Evolutionary conservation across 169 alveolate genomes (phyloP).

Genomic region (Eimeria brunetti): DNA sequence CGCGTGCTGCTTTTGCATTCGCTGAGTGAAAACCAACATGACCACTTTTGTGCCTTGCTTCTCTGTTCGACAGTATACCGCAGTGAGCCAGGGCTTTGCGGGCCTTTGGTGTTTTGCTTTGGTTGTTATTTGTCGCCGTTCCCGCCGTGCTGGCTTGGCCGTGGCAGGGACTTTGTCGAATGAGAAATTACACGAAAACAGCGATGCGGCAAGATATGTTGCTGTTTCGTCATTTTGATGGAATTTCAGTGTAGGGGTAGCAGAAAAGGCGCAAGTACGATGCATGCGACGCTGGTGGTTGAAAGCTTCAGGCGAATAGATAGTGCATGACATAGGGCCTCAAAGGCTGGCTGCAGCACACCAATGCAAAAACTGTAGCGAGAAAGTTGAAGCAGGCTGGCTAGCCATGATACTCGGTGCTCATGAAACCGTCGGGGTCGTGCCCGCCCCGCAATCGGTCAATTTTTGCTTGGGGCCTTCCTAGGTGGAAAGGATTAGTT

Average conservation of each 20-base stretch:
- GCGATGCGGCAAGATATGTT: background rate
- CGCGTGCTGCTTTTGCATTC: background rate
- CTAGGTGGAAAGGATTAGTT: background rate
- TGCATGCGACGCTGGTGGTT: background rate
- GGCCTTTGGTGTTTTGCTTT: background rate
- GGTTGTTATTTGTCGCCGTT: conserved; percentile 1
- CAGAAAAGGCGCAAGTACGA: background rate
- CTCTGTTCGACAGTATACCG: background rate
- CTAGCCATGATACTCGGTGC: background rate
- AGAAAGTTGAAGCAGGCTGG: background rate
- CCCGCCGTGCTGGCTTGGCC: background rate
- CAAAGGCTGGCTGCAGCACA: background rate
- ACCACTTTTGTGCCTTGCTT: background rate
- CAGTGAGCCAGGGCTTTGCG: background rate
- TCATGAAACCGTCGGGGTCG: background rate
- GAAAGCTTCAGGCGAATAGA: background rate
- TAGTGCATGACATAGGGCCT: background rate
- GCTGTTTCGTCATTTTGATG: background rate
- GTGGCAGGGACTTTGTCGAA: background rate
- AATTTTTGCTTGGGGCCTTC: too few species aligned
- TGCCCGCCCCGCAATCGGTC: background rate
- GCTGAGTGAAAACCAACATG: background rate
- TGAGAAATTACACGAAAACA: background rate
- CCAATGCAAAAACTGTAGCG: background rate
- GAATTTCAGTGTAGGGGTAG: background rate